These are phyloP conservation scores for Wickerhamiella vanderwaltii DNA, from an alignment of 805 yeast genomes.

Conservation along the genomic window DNA sequence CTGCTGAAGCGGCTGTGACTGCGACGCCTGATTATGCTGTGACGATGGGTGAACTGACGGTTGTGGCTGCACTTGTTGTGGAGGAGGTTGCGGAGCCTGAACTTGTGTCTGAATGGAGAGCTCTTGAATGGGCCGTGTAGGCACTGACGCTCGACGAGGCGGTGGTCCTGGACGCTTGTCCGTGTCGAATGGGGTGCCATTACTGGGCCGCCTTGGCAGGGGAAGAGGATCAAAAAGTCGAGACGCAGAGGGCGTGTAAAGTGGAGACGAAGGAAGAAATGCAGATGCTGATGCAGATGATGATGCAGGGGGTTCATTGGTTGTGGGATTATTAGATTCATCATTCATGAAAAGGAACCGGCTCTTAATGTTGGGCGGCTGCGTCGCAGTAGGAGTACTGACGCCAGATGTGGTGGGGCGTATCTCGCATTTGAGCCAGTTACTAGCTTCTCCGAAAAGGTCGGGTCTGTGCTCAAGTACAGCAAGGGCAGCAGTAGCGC, in stretches of 20 bases:
- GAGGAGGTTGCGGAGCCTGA: background rate
- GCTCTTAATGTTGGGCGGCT: slow-evolving; percentile 8
- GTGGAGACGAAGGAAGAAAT: slow-evolving; percentile 11
- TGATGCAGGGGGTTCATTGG: background rate
- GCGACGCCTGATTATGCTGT: background rate
- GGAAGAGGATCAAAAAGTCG: slow-evolving; percentile 8
- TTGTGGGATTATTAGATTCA: slow-evolving; percentile 1
- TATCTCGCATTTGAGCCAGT: slow-evolving; percentile 13
- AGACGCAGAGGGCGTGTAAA: slow-evolving; percentile 7
- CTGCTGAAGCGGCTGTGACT: background rate
- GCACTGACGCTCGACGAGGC: slow-evolving; percentile 9
- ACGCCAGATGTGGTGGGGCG: slow-evolving; percentile 11
- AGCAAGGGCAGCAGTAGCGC: slow-evolving; percentile 24
- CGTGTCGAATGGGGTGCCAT: background rate
- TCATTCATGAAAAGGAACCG: slow-evolving; percentile 14
- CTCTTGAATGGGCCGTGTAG: slow-evolving; percentile 10
- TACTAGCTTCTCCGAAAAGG: slow-evolving; percentile 17
- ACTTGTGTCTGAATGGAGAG: slow-evolving; percentile 5
- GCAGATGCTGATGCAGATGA: slow-evolving; percentile 10
- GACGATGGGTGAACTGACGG: too few species aligned
- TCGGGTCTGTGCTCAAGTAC: slow-evolving; percentile 25
- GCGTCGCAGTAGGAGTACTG: slow-evolving; percentile 7
- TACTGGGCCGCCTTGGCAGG: slow-evolving; percentile 6
- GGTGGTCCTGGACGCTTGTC: slow-evolving; percentile 7
- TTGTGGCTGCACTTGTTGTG: background rate